Conservation (phyloP, 495 filamentous ascomycete species). For the Glarea lozoyensis region DNA sequence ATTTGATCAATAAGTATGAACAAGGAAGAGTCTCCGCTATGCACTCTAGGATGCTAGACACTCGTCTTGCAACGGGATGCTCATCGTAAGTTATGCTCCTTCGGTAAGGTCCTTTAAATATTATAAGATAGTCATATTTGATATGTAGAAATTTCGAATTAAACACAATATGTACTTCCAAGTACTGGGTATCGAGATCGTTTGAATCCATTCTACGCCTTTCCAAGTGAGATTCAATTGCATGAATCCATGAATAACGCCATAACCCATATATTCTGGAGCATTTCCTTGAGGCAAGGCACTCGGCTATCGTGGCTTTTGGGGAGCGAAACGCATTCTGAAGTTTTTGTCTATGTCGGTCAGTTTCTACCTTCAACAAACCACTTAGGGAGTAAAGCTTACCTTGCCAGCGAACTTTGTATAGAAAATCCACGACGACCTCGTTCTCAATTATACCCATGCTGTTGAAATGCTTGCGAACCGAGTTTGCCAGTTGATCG, state of each 20-base stretch:
- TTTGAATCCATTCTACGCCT: not conserved
- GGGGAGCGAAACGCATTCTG: slow-evolving; percentile 34
- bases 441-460: slow-evolving; percentile 79
- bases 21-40: no score
- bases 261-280: no score
- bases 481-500: slow-evolving; percentile 70
- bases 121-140: no score
- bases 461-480: slow-evolving; percentile 86
- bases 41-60: no score
- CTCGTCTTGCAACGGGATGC: no score
- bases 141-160: not conserved
- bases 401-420: slow-evolving; percentile 65
- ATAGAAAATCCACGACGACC: slow-evolving; percentile 77
- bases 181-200: slow-evolving; percentile 3
- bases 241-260: slow-evolving; percentile 2
- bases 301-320: slow-evolving; percentile 15
- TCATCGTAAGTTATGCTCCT: no score
- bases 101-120: no score
- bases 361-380: not conserved
- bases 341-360: slow-evolving; percentile 33
- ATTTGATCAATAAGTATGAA: no score
- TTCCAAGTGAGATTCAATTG: not conserved
- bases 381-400: slow-evolving; percentile 8
- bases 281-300: no score
- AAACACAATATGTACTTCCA: not conserved